Base-by-base conservation (phyloP, 768 basidiomycete genomes). In the Xerocomellus chrysenteron region DNA sequence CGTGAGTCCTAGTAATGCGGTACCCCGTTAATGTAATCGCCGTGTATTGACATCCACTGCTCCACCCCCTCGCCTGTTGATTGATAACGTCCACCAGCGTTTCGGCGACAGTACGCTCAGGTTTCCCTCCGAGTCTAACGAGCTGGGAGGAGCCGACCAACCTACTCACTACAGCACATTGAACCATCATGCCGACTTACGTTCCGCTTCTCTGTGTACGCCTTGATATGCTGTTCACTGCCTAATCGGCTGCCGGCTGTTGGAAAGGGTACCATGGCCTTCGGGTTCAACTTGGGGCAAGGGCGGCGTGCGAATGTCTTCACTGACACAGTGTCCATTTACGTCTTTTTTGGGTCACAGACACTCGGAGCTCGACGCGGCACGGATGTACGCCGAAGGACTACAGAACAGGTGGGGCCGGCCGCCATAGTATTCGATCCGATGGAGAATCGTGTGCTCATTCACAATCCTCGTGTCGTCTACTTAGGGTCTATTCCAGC, bases 301-400 rank as follows among this genome's bases (percentile, higher is more conserved):
- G 66, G 75, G 73, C 40, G 76, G 75, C 26, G 75, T 76, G 7
- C 74, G 80, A 26, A 74, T 68, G 10, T 60, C 72, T 11, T 71
- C 73, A 26, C 26, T 26, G 26, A 26, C 66, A 6, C 70, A 75
- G 40, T 76, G 73, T 52, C 77, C 42, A 76, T 83, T 45, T 56
- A 82, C 33, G 62, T 70, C 4, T 80, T 80, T 67, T 69, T 77
- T 45, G 60, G 2, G 62, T 14, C 66, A 76, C 44, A 79, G 79
- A 4, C 72, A 71, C 61, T 26, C 26, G 9, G 78, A 80, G 61
- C 67, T 85, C 24, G 83, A 85, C 55, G 80, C 81, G 0, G 78
- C 82, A 10, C 73, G 81, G 17, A 62, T 73, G 8, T 84, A 86
- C 54, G 74, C 70, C 12, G 75, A 74, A 26, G 82, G 1, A 84